These are phyloP conservation scores for Penicillium sp. DNA, from an alignment of 2,329 filamentous ascomycete genomes.

Conservation along the genomic window DNA sequence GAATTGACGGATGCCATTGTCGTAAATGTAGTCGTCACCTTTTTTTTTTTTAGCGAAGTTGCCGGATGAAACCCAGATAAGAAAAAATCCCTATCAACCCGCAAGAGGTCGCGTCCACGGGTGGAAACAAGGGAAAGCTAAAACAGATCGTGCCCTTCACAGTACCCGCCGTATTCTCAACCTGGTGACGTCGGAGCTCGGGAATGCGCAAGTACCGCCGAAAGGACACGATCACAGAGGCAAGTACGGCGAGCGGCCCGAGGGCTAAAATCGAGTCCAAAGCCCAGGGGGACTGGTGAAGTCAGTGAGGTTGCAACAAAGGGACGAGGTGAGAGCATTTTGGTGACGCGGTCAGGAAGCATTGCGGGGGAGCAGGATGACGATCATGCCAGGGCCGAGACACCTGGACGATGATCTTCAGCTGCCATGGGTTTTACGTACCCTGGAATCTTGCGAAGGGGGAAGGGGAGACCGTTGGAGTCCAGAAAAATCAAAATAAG, in stretches of 20 bases:
- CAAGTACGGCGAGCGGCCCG: slow-evolving; percentile 8
- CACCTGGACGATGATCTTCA: slow-evolving; percentile 9
- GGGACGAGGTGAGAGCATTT: slow-evolving; percentile 12
- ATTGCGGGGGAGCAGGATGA: slow-evolving; percentile 12
- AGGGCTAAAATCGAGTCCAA: slow-evolving; percentile 9
- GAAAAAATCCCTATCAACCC: neutral
- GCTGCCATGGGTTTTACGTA: slow-evolving; percentile 17
- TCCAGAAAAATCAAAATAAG: neutral
- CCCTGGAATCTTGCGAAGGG: slow-evolving; percentile 9
- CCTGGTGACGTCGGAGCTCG: slow-evolving; percentile 12
- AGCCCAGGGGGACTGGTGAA: neutral
- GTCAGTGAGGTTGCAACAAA: slow-evolving; percentile 21
- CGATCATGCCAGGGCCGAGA: slow-evolving; percentile 24
- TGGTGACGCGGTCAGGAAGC: slow-evolving; percentile 22
- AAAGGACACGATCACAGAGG: slow-evolving; percentile 10
- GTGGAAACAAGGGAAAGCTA: neutral
- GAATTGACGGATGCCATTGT: slow-evolving; percentile 28
- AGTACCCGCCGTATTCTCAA: slow-evolving; percentile 13
- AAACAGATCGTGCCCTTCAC: slow-evolving; percentile 7
- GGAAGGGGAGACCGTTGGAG: neutral
- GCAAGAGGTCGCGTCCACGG: neutral
- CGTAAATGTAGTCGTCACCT: neutral
- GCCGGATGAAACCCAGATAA: neutral
- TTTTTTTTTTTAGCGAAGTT: neutral
- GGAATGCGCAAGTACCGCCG: slow-evolving; percentile 12